Percentiles rank a stretch among this genome's conserved stretches.
These are phyloP conservation scores for Aspergillus chevalieri DNA, from an alignment of 2,329 filamentous ascomycete species.

Conservation along the genomic window DNA sequence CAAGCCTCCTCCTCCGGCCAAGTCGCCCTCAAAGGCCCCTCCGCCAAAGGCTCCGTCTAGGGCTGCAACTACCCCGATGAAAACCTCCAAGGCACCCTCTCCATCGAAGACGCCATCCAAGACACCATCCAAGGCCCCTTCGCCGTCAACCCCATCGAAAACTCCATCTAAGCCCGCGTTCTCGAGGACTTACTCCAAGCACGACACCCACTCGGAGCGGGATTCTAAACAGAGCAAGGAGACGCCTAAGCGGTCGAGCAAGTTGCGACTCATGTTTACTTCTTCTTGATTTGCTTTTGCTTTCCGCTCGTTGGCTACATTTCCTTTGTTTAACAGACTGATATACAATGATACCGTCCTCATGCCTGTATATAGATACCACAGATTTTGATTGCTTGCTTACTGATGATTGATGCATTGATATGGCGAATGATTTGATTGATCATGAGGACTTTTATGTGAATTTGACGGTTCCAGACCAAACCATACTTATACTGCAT, in stretches of 20 bases:
- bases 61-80: background rate
- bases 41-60: constrained; percentile 4
- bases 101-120: constrained; percentile 16
- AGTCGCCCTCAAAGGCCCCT: constrained; percentile 1
- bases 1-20: constrained; percentile 11
- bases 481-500: no score
- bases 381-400: no score
- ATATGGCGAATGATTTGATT: background rate
- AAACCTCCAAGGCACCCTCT: constrained; percentile 12
- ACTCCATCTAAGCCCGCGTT: constrained; percentile 17
- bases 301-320: background rate
- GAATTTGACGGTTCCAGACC: no score
- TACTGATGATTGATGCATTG: no score
- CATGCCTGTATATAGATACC: background rate
- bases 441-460: no score
- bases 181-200: background rate
- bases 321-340: background rate
- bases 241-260: constrained; percentile 36
- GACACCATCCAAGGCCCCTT: constrained; percentile 12
- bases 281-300: constrained; percentile 3
- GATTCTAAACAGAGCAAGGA: constrained; percentile 24
- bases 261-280: constrained; percentile 32
- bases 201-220: background rate
- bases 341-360: background rate
- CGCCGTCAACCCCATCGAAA: constrained; percentile 8